Evolutionary conservation across 108 stramenopile genomes (phyloP).

Genomic region (Conticribra weissflogii): DNA sequence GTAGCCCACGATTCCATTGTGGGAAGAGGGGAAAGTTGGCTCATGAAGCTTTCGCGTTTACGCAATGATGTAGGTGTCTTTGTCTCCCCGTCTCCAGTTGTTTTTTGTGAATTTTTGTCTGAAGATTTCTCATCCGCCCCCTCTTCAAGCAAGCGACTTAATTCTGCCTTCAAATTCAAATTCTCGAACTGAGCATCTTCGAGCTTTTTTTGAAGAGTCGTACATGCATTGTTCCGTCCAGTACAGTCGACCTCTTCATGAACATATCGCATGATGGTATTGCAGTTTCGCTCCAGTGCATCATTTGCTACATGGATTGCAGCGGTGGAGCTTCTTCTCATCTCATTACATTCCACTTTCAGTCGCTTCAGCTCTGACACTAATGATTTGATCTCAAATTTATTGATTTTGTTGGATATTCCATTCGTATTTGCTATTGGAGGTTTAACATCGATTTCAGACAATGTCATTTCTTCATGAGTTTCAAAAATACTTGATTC

Average conservation of each 20-base stretch:
- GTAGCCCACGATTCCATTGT: slow-evolving; percentile 9
- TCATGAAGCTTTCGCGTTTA: neutral
- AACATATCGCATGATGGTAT: slow-evolving; percentile 9
- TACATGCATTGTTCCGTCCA: neutral
- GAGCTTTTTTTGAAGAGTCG: slow-evolving; percentile 3
- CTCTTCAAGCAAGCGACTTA: neutral
- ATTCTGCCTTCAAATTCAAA: slow-evolving; percentile 1
- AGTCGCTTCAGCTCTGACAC: neutral
- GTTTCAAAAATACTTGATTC: slow-evolving; percentile 13
- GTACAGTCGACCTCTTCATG: slow-evolving; percentile 11
- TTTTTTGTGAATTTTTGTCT: neutral
- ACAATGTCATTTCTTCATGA: neutral
- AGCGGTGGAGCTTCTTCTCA: neutral
- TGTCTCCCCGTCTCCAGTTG: no score
- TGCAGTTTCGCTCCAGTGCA: slow-evolving; percentile 2
- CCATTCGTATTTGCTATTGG: neutral
- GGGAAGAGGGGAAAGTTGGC: slow-evolving; percentile 4
- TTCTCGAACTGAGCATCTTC: slow-evolving; percentile 12
- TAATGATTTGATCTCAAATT: slow-evolving; percentile 10
- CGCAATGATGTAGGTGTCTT: neutral
- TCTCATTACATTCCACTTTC: slow-evolving; percentile 1
- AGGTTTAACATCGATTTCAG: neutral
- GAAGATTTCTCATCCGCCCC: neutral
- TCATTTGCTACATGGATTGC: neutral
- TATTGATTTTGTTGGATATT: neutral